Evolutionary conservation across 768 basidiomycete genomes (phyloP), one percentile per base, ranked within the genome.

Genomic region (Rhizopogon sp.): DNA sequence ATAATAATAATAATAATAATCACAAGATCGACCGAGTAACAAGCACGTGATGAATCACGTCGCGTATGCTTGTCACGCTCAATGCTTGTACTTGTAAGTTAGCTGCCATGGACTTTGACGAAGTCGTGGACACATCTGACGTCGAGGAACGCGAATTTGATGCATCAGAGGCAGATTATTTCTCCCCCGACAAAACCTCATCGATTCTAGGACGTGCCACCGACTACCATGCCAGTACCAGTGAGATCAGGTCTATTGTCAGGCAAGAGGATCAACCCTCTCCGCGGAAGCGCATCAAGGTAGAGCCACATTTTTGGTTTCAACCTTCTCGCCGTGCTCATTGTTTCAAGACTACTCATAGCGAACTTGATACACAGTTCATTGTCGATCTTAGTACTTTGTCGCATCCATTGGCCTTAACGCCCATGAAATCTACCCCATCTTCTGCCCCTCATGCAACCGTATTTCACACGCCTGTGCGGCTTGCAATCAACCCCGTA

Each of bases 91-190:
- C 9, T 20, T 20, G 20, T 20, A 20, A 20, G 1, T 35, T 10
- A 35, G 1, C 10, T 13, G 10, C 13, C 35, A 72, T 73, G 70
- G 60, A 70, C 40, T 66, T 71, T 41, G 72, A 72, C 6, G 82
- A 81, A 43, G 62, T 79, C 46, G 78, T 87, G 13, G 82, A 82
- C 61, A 85, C 85, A 16, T 86, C 84, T 4, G 85, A 87, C 59
- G 67, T 72, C 45, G 85, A 85, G 60, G 85, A 87, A 59, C 73
- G 74, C 40, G 80, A 80, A 60, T 56, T 79, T n/a, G 43, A 55
- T 13, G 50, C 57, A 58, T 54, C 61, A 6, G 56, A 66, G 20
- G 44, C 29, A n/a, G 49, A 58, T 42, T 53, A 33, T 10, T 45
- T 39, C n/a, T 43, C 55, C 28, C 53, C 52, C 14, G 10, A 35